phyloP scores from a whole-genome alignment of 495 filamentous ascomycete genomes.

The Amorphotheca resinae region DNA sequence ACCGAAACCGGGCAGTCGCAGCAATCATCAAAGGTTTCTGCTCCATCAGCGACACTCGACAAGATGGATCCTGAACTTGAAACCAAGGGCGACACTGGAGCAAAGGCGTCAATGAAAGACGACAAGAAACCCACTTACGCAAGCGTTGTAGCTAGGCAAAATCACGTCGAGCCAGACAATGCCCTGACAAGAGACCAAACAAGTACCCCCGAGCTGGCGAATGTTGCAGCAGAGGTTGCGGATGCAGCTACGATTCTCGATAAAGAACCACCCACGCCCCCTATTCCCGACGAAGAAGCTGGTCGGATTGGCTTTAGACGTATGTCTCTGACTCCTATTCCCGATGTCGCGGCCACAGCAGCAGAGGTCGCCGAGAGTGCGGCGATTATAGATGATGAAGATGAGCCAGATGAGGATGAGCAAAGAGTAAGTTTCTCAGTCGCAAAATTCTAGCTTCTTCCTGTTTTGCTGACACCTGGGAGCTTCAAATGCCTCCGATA shows the following conservation, averaged over 20 bases:
- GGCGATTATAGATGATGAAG: constrained; percentile 16
- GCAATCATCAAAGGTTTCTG: neutral
- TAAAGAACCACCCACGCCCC: constrained; percentile 17
- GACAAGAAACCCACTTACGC: neutral
- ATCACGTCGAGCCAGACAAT: too few relatives aligned
- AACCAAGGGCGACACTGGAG: constrained; percentile 5
- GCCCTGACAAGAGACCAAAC: too few relatives aligned
- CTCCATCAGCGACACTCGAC: constrained; percentile 4
- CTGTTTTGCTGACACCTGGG: too few relatives aligned
- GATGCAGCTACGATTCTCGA: constrained; percentile 20
- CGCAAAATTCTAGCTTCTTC: too few relatives aligned
- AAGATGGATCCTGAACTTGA: constrained; percentile 3
- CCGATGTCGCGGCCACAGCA: constrained; percentile 29
- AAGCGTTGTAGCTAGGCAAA: neutral
- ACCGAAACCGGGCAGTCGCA: neutral
- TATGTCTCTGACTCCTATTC: constrained; percentile 24
- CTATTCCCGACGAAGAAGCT: constrained; percentile 21
- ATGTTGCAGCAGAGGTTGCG: constrained; percentile 28
- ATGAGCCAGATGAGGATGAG: too few relatives aligned
- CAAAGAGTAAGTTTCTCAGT: too few relatives aligned
- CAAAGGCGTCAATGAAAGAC: constrained; percentile 2
- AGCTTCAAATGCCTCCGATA: too few relatives aligned
- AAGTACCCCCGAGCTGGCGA: too few relatives aligned
- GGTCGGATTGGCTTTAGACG: constrained; percentile 22
- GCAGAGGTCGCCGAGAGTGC: constrained; percentile 38